Evolutionary conservation across 139 green algal genomes (phyloP).

Genomic region (Desmodesmus armatus): DNA sequence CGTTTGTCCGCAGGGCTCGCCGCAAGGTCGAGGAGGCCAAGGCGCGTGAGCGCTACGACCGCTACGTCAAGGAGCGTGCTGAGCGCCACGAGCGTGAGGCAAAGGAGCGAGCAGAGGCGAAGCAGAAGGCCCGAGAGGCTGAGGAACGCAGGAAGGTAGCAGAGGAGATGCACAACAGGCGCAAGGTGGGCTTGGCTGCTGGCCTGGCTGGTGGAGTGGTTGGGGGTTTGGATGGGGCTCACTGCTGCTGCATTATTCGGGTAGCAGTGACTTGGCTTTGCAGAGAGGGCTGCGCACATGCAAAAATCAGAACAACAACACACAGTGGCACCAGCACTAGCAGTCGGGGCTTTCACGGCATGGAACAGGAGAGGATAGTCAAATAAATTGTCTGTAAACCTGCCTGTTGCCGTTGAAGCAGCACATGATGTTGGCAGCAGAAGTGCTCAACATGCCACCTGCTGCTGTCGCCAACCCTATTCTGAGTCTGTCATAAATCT

Average conservation of each 20-base stretch:
- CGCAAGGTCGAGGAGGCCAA: slow-evolving; percentile 1
- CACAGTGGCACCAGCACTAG: background rate
- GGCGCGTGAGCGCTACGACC: slow-evolving; percentile 29
- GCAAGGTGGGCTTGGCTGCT: background rate
- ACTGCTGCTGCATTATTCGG: background rate
- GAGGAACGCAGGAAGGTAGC: background rate
- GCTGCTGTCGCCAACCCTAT: too few species aligned
- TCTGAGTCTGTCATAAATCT: too few species aligned
- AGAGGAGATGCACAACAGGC: background rate
- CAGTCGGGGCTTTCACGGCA: background rate
- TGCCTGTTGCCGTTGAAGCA: slow-evolving; percentile 2
- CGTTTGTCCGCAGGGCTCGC: slow-evolving; percentile 1
- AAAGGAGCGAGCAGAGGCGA: background rate
- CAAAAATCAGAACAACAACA: background rate
- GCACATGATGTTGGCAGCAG: slow-evolving; percentile 23
- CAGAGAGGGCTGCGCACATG: too few species aligned
- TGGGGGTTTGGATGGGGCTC: too few species aligned
- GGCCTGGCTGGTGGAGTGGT: too few species aligned
- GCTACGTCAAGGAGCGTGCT: slow-evolving; percentile 5
- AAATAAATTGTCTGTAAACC: background rate
- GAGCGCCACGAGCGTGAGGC: background rate
- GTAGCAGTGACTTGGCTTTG: background rate
- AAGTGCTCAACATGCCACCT: slow-evolving; percentile 16
- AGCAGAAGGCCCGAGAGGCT: background rate
- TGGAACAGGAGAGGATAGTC: background rate